These are phyloP conservation scores for Yamadazyma scolyti DNA, from an alignment of 805 yeast species.

Conservation along the genomic window DNA sequence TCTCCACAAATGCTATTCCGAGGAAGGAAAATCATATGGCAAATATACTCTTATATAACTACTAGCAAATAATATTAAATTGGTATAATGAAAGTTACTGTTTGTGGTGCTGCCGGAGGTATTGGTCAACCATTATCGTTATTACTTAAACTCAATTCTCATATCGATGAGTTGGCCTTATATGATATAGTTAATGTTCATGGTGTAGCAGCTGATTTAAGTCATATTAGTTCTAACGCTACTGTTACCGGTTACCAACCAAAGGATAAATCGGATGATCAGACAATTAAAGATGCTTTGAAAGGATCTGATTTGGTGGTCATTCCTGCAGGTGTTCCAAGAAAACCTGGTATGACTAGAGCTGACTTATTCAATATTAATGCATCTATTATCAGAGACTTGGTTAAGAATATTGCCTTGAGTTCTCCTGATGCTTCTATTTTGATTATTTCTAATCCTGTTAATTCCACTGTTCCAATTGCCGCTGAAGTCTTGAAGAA, in stretches of 20 bases:
- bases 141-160: conserved; percentile 36
- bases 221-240: conserved; percentile 40
- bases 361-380: conserved; percentile 46
- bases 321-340: conserved; percentile 47
- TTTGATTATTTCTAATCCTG: conserved; percentile 44
- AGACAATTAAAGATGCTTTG: conserved; percentile 35
- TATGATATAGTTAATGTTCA: conserved; percentile 43
- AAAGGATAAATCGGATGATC: conserved; percentile 30
- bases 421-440: conserved; percentile 41
- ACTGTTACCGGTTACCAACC: conserved; percentile 41
- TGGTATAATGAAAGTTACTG: conserved; percentile 43
- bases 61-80: too few species aligned
- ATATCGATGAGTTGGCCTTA: conserved; percentile 36
- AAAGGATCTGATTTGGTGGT: conserved; percentile 37
- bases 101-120: conserved; percentile 49
- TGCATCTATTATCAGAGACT: conserved; percentile 42
- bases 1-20: conserved; percentile 3
- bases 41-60: not conserved
- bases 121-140: conserved; percentile 46
- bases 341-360: conserved; percentile 48
- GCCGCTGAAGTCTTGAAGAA: conserved; percentile 48
- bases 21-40: conserved; percentile 8
- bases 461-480: conserved; percentile 44
- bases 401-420: conserved; percentile 36
- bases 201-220: conserved; percentile 46